Conservation (phyloP, 225 moss, liverwort and hornwort species). For the Antitrichia curtipendula region DNA sequence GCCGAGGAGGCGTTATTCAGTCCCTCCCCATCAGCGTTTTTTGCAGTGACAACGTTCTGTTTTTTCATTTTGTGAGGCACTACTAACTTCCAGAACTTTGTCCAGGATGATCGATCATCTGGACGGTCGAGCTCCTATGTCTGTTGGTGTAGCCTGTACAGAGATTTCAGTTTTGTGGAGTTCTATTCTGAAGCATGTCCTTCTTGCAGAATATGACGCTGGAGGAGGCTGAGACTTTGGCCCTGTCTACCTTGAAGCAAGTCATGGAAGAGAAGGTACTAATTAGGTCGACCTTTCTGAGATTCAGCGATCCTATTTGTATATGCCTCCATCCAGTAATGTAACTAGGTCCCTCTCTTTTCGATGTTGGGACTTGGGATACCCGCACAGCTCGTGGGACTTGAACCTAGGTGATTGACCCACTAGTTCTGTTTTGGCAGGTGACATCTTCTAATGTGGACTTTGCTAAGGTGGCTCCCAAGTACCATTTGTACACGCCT, state of each 20-base stretch:
- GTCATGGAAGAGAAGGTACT: constrained; percentile 95
- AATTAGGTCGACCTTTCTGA: background rate
- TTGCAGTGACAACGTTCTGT: background rate
- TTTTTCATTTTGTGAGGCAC: background rate
- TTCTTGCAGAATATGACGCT: constrained; percentile 68
- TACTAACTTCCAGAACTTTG: background rate
- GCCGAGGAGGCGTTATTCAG: background rate
- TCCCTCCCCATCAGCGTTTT: background rate
- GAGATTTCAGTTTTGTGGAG: background rate
- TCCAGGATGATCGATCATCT: background rate
- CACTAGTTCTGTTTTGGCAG: background rate
- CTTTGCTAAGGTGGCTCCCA: constrained; percentile 45
- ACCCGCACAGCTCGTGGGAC: background rate
- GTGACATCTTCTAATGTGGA: constrained; percentile 52
- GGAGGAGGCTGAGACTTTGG: constrained; percentile 88
- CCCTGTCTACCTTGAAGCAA: constrained; percentile 90
- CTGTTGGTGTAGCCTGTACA: background rate
- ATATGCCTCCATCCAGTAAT: background rate
- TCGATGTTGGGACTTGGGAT: background rate
- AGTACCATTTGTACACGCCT: constrained; percentile 39
- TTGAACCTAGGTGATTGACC: background rate
- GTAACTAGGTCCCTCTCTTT: background rate
- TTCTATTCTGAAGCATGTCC: background rate
- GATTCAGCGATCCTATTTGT: background rate
- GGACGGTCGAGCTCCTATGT: background rate